Evolutionary conservation across 2,329 filamentous ascomycete genomes (phyloP).

Genomic region (Sporothrix dimorphospora): DNA sequence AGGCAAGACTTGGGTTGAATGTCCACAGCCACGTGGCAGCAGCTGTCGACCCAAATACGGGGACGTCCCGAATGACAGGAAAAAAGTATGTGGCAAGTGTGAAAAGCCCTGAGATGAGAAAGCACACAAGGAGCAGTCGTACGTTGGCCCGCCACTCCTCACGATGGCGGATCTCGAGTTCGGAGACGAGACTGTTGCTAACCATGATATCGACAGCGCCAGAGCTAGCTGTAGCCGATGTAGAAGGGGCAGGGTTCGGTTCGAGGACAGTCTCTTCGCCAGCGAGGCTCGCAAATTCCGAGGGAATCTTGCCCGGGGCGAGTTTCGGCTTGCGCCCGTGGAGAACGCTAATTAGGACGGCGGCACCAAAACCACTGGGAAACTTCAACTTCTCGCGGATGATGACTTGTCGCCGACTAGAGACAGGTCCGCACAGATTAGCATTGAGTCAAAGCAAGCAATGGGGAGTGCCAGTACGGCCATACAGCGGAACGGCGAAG

Average conservation of each 20-base stretch:
- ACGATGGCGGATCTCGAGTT: conserved; percentile 41
- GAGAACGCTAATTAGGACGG: conserved; percentile 86
- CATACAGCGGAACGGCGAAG: conserved; percentile 83
- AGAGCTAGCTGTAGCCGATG: not conserved
- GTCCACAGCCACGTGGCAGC: conserved; percentile 91
- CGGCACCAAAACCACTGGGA: conserved; percentile 92
- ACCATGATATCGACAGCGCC: not conserved
- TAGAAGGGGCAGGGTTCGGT: not conserved
- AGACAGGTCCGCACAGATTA: not conserved
- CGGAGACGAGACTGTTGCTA: conserved; percentile 33
- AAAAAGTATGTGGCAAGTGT: conserved; percentile 90
- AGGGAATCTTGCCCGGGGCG: conserved; percentile 27
- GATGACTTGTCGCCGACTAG: conserved; percentile 80
- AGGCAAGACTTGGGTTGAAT: conserved; percentile 94
- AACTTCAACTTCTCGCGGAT: conserved; percentile 91
- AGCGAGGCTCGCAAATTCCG: conserved; percentile 39
- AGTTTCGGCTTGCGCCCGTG: conserved; percentile 58
- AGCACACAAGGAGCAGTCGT: conserved; percentile 59
- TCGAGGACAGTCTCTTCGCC: conserved; percentile 25
- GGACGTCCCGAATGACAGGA: conserved; percentile 81
- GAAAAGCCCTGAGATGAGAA: conserved; percentile 63
- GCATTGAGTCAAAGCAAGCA: not conserved
- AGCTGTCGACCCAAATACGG: conserved; percentile 76
- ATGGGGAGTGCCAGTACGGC: not conserved
- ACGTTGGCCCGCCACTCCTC: conserved; percentile 52